Evolutionary conservation across 73 alveolate genomes (phyloP).

Genomic region (Paramecium sexaurelia): DNA sequence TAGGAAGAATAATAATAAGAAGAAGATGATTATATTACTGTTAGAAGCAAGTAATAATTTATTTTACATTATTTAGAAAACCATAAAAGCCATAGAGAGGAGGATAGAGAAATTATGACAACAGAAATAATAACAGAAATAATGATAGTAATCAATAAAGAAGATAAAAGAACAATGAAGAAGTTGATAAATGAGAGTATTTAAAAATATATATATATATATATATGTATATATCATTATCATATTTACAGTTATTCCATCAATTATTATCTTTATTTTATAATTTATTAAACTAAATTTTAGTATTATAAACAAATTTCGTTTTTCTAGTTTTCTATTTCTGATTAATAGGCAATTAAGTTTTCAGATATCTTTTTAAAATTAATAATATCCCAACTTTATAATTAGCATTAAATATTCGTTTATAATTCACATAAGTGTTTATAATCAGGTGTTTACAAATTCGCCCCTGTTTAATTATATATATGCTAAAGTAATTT

Average conservation of each 20-base stretch:
- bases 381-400: neutral
- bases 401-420: neutral
- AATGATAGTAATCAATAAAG: neutral
- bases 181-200: neutral
- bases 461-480: neutral
- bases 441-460: neutral
- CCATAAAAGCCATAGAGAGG: constrained; percentile 20
- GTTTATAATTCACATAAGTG: neutral
- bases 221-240: neutral
- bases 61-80: neutral
- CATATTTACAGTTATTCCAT: neutral
- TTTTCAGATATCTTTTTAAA: neutral
- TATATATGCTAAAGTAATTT: neutral
- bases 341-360: neutral
- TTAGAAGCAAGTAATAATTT: neutral
- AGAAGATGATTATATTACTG: constrained; percentile 4
- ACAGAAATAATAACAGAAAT: neutral
- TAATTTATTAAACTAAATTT: neutral
- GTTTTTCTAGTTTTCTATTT: neutral
- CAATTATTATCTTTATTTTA: neutral
- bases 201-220: neutral
- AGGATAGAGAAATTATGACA: neutral
- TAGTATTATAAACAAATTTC: neutral
- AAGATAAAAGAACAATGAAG: neutral
- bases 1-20: neutral